These are phyloP conservation scores for Orbilia quercus DNA, from an alignment of 2,329 filamentous ascomycete genomes.

Conservation along the genomic window DNA sequence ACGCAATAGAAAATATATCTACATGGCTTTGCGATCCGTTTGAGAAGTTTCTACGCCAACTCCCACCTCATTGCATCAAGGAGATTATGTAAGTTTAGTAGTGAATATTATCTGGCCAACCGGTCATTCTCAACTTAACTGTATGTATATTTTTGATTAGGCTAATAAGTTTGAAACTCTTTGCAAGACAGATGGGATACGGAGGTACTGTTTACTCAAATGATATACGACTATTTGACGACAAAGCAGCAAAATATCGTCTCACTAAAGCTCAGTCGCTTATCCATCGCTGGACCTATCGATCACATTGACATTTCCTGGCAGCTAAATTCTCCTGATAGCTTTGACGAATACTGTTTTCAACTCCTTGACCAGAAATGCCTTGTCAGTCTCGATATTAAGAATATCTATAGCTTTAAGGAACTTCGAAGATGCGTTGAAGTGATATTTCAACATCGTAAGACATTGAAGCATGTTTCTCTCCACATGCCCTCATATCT, in stretches of 20 bases:
- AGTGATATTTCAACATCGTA: constrained; percentile 5
- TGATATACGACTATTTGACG: not conserved
- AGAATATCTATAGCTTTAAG: not conserved
- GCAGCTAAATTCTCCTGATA: not conserved
- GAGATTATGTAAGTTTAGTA: constrained; percentile 14
- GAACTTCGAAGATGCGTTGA: not conserved
- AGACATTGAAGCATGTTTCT: constrained; percentile 8
- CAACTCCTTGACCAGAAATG: constrained; percentile 1
- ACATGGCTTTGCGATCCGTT: not conserved
- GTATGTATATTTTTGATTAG: too few species aligned
- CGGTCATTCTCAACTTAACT: too few species aligned
- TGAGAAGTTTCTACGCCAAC: constrained; percentile 7
- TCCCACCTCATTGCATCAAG: constrained; percentile 2
- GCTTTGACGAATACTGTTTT: constrained; percentile 2
- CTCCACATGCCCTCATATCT: not conserved
- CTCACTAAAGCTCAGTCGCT: not conserved
- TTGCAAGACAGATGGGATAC: constrained; percentile 17
- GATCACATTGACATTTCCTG: not conserved
- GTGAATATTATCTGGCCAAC: too few species aligned
- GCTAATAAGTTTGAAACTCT: not conserved
- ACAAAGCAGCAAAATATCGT: constrained; percentile 11
- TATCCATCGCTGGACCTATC: constrained; percentile 2
- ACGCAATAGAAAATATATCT: constrained; percentile 7
- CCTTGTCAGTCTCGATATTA: constrained; percentile 12
- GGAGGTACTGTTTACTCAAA: not conserved